Conservation (phyloP, 192 early-diverging fungal genomes). For the Chytriomyces hyalinus region DNA sequence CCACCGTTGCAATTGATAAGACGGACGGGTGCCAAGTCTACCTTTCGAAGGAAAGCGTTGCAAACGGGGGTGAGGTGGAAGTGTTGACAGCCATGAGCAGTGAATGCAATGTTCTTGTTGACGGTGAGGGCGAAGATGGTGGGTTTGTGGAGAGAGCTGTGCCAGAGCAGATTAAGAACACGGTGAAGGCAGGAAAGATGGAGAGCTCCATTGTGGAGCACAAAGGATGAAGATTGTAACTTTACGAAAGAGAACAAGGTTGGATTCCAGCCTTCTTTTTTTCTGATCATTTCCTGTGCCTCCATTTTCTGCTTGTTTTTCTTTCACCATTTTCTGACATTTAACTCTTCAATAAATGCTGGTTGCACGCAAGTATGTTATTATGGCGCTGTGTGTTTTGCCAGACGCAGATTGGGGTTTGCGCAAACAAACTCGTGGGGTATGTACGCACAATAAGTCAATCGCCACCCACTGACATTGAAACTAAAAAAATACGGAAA, state of each 20-base stretch:
- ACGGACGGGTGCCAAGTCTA: slow-evolving; percentile 92
- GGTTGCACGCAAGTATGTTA: neutral
- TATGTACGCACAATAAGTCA: no score
- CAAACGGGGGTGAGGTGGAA: slow-evolving; percentile 59
- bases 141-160: slow-evolving; percentile 85
- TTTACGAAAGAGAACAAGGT: slow-evolving; percentile 2
- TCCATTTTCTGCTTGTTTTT: neutral
- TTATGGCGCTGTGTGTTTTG: no score
- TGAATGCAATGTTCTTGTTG: slow-evolving; percentile 88
- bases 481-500: neutral
- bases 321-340: neutral
- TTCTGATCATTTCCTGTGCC: neutral
- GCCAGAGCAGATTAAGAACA: slow-evolving; percentile 91
- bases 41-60: slow-evolving; percentile 74
- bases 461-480: no score
- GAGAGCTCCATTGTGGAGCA: slow-evolving; percentile 88
- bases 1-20: slow-evolving; percentile 90
- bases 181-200: slow-evolving; percentile 69
- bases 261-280: no score
- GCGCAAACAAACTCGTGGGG: no score
- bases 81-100: slow-evolving; percentile 94
- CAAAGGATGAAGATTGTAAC: slow-evolving; percentile 54
- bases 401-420: no score
- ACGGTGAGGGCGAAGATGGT: slow-evolving; percentile 66
- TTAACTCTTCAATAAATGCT: neutral